Conservation (phyloP, 1,284 basidiomycete genomes). For the Spongispora temasekensis region DNA sequence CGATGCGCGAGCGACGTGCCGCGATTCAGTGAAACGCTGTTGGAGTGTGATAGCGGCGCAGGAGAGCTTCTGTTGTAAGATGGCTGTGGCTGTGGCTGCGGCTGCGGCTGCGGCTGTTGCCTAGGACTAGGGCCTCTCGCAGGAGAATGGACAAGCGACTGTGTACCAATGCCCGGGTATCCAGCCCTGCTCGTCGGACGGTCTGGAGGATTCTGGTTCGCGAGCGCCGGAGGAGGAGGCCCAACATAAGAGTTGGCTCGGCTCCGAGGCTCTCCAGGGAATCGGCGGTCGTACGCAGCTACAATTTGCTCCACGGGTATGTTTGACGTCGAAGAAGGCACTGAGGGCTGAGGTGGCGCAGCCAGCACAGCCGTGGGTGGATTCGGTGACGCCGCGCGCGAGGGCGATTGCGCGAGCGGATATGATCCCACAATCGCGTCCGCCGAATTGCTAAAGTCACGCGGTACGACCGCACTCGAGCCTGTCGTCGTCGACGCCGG, state of each 20-base stretch:
- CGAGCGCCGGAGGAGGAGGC: constrained; percentile 18
- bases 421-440: constrained; percentile 76
- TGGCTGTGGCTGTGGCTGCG: constrained; percentile 11
- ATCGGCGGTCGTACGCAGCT: constrained; percentile 77
- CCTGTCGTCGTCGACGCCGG: constrained; percentile 12
- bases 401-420: constrained; percentile 48
- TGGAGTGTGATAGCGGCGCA: constrained; percentile 19
- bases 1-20: constrained; percentile 16
- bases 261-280: constrained; percentile 78
- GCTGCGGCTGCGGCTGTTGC: background rate
- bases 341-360: constrained; percentile 48
- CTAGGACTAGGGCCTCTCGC: constrained; percentile 21
- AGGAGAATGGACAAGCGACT: constrained; percentile 42
- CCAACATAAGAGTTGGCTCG: constrained; percentile 48
- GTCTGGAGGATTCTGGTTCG: constrained; percentile 20
- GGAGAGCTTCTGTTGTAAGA: constrained; percentile 27
- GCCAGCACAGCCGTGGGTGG: constrained; percentile 76
- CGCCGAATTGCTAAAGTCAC: constrained; percentile 66
- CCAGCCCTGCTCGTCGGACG: constrained; percentile 61
- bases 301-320: constrained; percentile 72
- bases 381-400: constrained; percentile 75
- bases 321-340: constrained; percentile 45
- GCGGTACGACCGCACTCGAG: constrained; percentile 14
- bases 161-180: constrained; percentile 78
- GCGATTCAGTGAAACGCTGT: constrained; percentile 11